Conservation (phyloP, 2,329 filamentous ascomycete genomes). For the Parascedosporium putredinis region DNA sequence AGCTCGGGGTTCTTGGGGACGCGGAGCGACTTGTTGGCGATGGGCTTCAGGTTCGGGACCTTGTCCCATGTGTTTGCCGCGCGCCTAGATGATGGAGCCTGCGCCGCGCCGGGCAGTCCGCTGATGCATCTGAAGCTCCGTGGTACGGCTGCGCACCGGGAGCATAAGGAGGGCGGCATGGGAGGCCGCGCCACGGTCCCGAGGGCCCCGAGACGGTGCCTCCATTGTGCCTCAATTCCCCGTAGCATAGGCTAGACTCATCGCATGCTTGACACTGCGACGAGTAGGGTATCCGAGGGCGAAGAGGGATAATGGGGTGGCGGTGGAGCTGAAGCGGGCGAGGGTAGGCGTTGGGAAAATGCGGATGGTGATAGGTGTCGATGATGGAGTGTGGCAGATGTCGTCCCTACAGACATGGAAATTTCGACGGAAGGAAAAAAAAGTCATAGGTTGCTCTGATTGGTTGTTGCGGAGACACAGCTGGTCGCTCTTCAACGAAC, state of each 20-base stretch:
- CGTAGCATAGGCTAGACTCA: conserved; percentile 5
- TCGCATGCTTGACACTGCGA: conserved; percentile 4
- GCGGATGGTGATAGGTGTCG: background rate
- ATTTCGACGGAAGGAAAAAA: conserved; percentile 11
- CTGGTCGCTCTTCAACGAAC: no score
- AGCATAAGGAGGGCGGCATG: conserved; percentile 6
- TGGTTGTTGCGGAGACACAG: no score
- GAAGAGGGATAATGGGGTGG: background rate
- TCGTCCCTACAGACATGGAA: background rate
- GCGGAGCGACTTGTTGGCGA: conserved; percentile 1
- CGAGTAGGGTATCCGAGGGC: background rate
- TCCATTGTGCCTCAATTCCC: conserved; percentile 9
- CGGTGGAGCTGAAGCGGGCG: background rate
- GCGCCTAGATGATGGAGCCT: background rate
- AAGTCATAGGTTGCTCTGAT: conserved; percentile 2
- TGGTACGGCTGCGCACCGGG: background rate
- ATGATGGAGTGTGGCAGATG: conserved; percentile 5
- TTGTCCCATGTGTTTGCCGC: conserved; percentile 3
- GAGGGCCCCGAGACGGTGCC: conserved; percentile 6
- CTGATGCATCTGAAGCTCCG: background rate
- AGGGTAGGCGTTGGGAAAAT: background rate
- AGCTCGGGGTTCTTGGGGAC: conserved; percentile 4
- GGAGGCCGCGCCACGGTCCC: conserved; percentile 6
- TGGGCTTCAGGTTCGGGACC: background rate
- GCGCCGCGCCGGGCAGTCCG: background rate